Evolutionary conservation across 2,329 filamentous ascomycete species (phyloP).

Genomic region (Alternaria dauci): DNA sequence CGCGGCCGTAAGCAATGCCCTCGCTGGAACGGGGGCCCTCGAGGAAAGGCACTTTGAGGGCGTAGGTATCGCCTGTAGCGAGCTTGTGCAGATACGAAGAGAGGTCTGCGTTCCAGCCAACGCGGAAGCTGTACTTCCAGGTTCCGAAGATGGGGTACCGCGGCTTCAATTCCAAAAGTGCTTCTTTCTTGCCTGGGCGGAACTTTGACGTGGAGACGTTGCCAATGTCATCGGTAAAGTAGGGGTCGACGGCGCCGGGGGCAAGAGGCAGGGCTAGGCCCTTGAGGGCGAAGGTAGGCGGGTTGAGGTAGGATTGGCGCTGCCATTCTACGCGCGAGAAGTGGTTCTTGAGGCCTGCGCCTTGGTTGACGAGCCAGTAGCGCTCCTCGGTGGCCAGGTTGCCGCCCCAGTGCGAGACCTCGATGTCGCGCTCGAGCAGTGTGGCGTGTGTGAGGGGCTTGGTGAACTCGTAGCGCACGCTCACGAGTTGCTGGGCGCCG

Average conservation of each 20-base stretch:
- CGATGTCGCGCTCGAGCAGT: slow-evolving; percentile 85
- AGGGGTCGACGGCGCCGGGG: slow-evolving; percentile 82
- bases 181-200: slow-evolving; percentile 77
- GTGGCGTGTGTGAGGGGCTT: slow-evolving; percentile 85
- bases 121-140: slow-evolving; percentile 97
- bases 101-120: slow-evolving; percentile 93
- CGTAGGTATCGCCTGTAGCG: slow-evolving; percentile 72
- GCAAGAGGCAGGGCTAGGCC: slow-evolving; percentile 82
- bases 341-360: slow-evolving; percentile 70
- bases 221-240: slow-evolving; percentile 95
- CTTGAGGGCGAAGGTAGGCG: slow-evolving; percentile 79
- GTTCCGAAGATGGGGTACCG: slow-evolving; percentile 96
- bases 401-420: slow-evolving; percentile 97
- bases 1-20: slow-evolving; percentile 83
- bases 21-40: slow-evolving; percentile 88
- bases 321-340: slow-evolving; percentile 61
- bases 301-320: slow-evolving; percentile 71
- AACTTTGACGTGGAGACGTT: slow-evolving; percentile 96
- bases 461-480: slow-evolving; percentile 92
- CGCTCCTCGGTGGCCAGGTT: slow-evolving; percentile 95
- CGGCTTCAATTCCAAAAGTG: slow-evolving; percentile 88
- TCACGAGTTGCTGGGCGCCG: slow-evolving; percentile 74
- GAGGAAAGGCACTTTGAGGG: slow-evolving; percentile 90
- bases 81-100: slow-evolving; percentile 75
- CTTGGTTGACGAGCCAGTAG: slow-evolving; percentile 87